Evolutionary conservation across 208 protist genomes (phyloP), one percentile per base, ranked within the genome.

Genomic region (Crithidia thermophila): DNA sequence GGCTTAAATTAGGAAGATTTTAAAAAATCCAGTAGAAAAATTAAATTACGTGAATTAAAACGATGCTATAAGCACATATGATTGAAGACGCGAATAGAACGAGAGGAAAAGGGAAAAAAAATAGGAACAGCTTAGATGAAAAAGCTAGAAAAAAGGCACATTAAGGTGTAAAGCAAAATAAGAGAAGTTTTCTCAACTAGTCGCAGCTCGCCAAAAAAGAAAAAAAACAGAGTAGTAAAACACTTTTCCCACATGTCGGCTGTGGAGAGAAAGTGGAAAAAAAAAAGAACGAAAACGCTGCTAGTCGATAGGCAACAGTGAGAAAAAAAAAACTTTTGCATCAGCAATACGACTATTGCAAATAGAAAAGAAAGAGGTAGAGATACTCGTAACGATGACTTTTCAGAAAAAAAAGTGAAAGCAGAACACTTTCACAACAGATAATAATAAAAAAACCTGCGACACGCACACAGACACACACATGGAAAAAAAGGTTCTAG

Each of bases 391-490:
- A n/a, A n/a, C n/a, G n/a, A n/a, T n/a, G n/a, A n/a, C n/a, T n/a
- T n/a, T n/a, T n/a, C n/a, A n/a, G 39, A 43, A 43, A 43, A 43
- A 43, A 43, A n/a, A n/a, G n/a, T n/a, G n/a, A n/a, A n/a, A n/a
- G n/a, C n/a, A n/a, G n/a, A n/a, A n/a, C n/a, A 64, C 20, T 20
- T n/a, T 49, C 18, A 37, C 4, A 56, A 31, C 42, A 25, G 6
- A 71, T 23, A 37, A 27, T 16, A 51, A 67, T 18, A 7, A 57
- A 16, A 66, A 25, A 64, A 61, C 37, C 68, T 20, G 16, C 5
- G 8, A 49, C 18, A 46, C 55, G 23, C 27, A 52, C 31, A 50
- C 34, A 47, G 11, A 60, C 23, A 49, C 21, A 59, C 37, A 43
- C 11, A 60, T 49, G 20, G 5, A 43, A 11, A 66, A 31, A 23